Evolutionary conservation across 441 rosid species (phyloP), one percentile per base, ranked within the genome.

Genomic region (Gossypium davidsonii): DNA sequence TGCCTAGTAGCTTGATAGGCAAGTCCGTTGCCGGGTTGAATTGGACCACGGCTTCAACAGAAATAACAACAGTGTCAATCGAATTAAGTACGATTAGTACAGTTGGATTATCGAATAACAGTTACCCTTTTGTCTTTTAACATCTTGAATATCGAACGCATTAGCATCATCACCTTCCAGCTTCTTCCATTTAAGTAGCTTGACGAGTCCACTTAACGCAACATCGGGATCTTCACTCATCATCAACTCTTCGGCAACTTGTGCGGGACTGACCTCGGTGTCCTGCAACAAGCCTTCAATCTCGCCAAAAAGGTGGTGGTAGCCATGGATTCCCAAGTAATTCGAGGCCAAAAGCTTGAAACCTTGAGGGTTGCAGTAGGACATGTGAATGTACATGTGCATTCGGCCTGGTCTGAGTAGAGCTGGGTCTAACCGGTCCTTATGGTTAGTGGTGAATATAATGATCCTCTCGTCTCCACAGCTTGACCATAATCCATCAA

Each of bases 351-450:
- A 49, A 0, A 80, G 52, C 74, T 74, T 86, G 85, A 89, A 89
- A 0, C 89, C 91, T 59, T 79, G 76, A 11, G 79, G 67, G 0
- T 83, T 79, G 82, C 95, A 90, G 10, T 88, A 86, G 15, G 91
- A 88, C 97, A 89, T 87, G 89, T 88, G 88, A 66, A 91, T 82
- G 77, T 88, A 90, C 89, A 81, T 85, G 76, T 89, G 94, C 94
- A 89, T 86, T 2, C 93, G 83, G 6, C 94, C 90, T 0, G 91
- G 94, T 10, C 97, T 81, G 48, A 89, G 60, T 84, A 91, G 70
- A 3, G 94, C 91, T 4, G 90, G 88, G 61, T 89, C 91, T 23
- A 88, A 79, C 71, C 66, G 84, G 3, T 89, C 93, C 78, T 79
- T 88, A 59, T 85, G 86, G 68, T 87, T 88, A 0, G 93, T 89